Base-by-base conservation (phyloP, 1,139 yeast genomes). In the Magnusiomyces clavatus region DNA sequence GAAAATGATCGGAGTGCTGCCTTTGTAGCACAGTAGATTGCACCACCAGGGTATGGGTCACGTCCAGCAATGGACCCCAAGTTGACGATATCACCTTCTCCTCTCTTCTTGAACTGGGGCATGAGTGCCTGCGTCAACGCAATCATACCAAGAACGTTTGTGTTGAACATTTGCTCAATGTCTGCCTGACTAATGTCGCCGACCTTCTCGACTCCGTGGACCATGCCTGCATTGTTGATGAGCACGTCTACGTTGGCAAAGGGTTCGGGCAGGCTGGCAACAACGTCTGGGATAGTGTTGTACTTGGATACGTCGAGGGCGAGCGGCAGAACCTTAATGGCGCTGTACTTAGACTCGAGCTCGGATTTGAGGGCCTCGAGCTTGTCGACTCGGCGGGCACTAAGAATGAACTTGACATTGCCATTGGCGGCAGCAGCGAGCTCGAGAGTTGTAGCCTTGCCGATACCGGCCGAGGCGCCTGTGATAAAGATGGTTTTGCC, bases 41-140 rank as follows among this genome's bases (percentile, higher is more conserved):
- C 80, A 46, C 95, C 96, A 36, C 78, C 88, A 38, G 94, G 90
- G 69, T 88, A 87, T 0, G 92, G 81, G 54, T 86, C 95, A 63
- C 86, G 77, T 37, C 96, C 96, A 14, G 96, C 96, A 66, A 87
- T 83, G 1, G 95, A 85, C 12, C 96, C 95, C 57, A 88, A 64
- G 64, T 85, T 86, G 59, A 88, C 86, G 55, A 88, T 81, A 62
- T 86, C 95, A 54, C 96, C 96, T 8, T 71, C 60, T 61, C 79
- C 74, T 56, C 78, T 76, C 41, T 73, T 65, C 65, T 81, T 79
- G 72, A 86, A 79, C 16, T 81, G 69, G 45, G 52, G 45, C 43
- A 64, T 48, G 48, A 70, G 44, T 2, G 79, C 79, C 64, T 86
- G 90, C 2, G 94, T 85, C 59, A 86, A 67, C 29, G 80, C 76